These are phyloP conservation scores for Ricinus communis DNA, from an alignment of 345 rosid species.

Conservation along the genomic window DNA sequence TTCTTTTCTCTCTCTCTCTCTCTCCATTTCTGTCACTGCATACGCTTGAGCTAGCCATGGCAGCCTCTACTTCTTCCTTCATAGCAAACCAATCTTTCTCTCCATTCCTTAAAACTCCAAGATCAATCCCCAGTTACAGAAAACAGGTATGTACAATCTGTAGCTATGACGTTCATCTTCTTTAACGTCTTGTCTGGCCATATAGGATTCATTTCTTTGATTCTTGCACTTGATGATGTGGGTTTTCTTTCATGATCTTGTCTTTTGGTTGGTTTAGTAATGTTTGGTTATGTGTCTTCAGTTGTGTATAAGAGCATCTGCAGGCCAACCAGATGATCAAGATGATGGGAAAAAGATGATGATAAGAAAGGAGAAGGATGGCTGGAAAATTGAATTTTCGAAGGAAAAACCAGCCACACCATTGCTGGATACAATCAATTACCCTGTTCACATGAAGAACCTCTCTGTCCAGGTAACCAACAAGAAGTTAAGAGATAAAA, in stretches of 20 bases:
- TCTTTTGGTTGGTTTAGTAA: background rate
- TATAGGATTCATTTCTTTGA: background rate
- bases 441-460: constrained; percentile 77
- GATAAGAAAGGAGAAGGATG: constrained; percentile 37
- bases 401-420: constrained; percentile 62
- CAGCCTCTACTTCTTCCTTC: constrained; percentile 32
- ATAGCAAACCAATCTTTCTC: constrained; percentile 20
- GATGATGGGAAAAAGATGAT: constrained; percentile 38
- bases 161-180: background rate
- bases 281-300: constrained; percentile 25
- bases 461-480: constrained; percentile 46
- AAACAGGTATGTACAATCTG: constrained; percentile 34
- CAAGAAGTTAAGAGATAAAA: background rate
- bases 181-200: background rate
- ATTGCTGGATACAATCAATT: constrained; percentile 65
- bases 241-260: background rate
- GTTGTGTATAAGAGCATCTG: constrained; percentile 43
- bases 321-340: constrained; percentile 33
- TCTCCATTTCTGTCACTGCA: background rate
- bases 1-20: background rate
- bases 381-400: constrained; percentile 47
- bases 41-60: constrained; percentile 27
- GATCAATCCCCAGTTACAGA: constrained; percentile 16
- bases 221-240: background rate
- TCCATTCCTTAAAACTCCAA: constrained; percentile 24